Base-by-base conservation (phyloP, 208 protist genomes). In the Acanthamoeba lugdunensis region DNA sequence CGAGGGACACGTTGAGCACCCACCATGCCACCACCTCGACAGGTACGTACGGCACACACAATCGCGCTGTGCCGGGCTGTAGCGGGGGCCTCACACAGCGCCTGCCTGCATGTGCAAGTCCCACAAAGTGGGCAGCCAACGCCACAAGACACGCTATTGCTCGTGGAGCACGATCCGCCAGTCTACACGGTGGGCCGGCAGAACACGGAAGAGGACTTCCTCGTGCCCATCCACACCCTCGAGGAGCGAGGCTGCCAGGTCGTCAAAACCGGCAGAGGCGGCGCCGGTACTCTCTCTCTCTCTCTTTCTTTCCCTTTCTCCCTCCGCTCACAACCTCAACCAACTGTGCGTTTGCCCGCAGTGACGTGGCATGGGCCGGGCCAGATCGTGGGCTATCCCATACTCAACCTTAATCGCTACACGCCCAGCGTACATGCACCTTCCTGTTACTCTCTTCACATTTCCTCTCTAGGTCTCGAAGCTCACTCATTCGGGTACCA, bases 321-420 rank as follows among this genome's bases (percentile, higher is more conserved):
- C 16, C 28, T 41, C 69, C 33, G 3, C n/a, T 41, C 28, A 13
- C 7, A 14, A 77, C n/a, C 1, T 14, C 28, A 37, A 18, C 37
- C 28, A 45, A 79, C 69, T 50, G 25, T 67, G 61, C 23, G 7
- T 25, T 23, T 28, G 23, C 14, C 4, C 16, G 18, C 48, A 84
- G 77, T 90, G 18, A 90, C 84, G 13, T 90, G 52, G 56, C 84
- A 90, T 69, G 84, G 84, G 58, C 84, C 84, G 2, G 84, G 84
- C 13, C 84, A 90, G 54, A 48, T 90, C 13, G 84, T 90, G 16
- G 84, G 56, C 84, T 90, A 90, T 69, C 84, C 84, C 54, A 90
- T 90, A 9, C 37, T 90, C 30, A 71, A 90, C 54, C 56, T 90
- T 7, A 45, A 21, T 6, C 84, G 69, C 84, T 71, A 71, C 84